These are phyloP conservation scores for Gremmenia infestans DNA, from an alignment of 2,329 filamentous ascomycete genomes.

Conservation along the genomic window DNA sequence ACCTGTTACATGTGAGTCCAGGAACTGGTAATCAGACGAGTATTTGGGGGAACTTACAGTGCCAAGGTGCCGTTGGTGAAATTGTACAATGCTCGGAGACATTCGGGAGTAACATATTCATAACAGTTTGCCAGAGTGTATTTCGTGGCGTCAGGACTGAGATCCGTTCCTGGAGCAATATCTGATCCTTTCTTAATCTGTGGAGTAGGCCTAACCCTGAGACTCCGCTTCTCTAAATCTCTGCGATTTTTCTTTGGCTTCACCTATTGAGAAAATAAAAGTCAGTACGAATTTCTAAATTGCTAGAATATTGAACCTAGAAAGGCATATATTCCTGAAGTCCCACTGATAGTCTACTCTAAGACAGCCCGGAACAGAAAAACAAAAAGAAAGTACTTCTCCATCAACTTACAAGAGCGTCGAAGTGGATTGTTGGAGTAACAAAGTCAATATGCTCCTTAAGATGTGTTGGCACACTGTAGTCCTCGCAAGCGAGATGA, in stretches of 20 bases:
- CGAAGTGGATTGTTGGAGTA: constrained; percentile 32
- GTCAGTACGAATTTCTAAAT: too few relatives aligned
- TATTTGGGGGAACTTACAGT: constrained; percentile 41
- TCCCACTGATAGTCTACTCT: too few relatives aligned
- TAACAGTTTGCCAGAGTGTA: constrained; percentile 40
- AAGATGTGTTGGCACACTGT: constrained; percentile 28
- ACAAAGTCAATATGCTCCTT: constrained; percentile 30
- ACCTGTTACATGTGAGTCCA: not conserved
- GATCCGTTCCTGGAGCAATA: constrained; percentile 9
- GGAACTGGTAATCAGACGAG: not conserved
- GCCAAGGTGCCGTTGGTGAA: constrained; percentile 37
- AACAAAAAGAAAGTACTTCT: too few relatives aligned
- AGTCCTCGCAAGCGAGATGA: constrained; percentile 30
- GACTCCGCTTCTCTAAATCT: constrained; percentile 3
- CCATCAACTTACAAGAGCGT: constrained; percentile 21
- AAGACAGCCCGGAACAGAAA: too few relatives aligned
- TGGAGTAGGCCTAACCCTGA: constrained; percentile 34
- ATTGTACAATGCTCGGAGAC: constrained; percentile 48
- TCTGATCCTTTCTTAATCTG: constrained; percentile 9
- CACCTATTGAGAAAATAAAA: not conserved
- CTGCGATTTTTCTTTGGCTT: constrained; percentile 11
- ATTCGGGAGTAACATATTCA: constrained; percentile 51
- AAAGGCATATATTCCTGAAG: too few relatives aligned
- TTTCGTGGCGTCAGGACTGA: constrained; percentile 18
- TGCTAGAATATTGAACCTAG: too few relatives aligned